Base-by-base conservation (phyloP, 1,284 basidiomycete genomes). In the Microbotryum saponariae region DNA sequence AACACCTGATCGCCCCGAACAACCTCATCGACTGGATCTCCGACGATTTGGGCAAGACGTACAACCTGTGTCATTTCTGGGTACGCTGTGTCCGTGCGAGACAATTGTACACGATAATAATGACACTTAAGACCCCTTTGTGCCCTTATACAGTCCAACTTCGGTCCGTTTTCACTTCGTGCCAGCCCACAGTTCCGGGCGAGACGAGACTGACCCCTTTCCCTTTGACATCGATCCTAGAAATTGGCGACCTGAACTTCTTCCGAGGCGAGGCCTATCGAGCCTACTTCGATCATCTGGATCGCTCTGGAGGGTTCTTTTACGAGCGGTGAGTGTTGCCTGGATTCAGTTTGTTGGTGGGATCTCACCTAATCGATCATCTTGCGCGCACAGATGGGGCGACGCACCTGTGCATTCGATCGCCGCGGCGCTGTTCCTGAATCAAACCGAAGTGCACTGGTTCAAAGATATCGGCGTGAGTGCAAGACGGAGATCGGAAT, bases 351-450 rank as follows among this genome's bases (percentile, higher is more conserved):
- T 4, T 12, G 21, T 16, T 42, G 6, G 4, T 9, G 20, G 9
- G 54, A 47, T n/a, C 4, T 20, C 48, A 21, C 27, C 6, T 14
- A 3, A 7, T 9, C 25, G 20, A 8, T 21, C 37, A 12, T 4
- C 14, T 12, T 16, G 44, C 4, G 16, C 27, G 25, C 55, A 57
- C 21, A 81, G 87, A 60, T 88, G 87, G 87, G 89, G 89, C 57
- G 89, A 91, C 73, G 90, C 91, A 9, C 90, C 89, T 4, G 82
- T 91, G 9, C 88, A 91, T 71, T 87, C 84, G 57, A 88, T 91
- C 61, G 89, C 85, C 2, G 86, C 82, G 0, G 82, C 85, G 0
- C 74, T 91, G 25, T 88, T 91, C 70, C 48, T 64, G 2, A 73
- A 78, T 56, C 85, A 82, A 74, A 81, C 85, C 62, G 82, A 88